phyloP scores from a whole-genome alignment of 352 stramenopile genomes.

The Pythium aphanidermatum region DNA sequence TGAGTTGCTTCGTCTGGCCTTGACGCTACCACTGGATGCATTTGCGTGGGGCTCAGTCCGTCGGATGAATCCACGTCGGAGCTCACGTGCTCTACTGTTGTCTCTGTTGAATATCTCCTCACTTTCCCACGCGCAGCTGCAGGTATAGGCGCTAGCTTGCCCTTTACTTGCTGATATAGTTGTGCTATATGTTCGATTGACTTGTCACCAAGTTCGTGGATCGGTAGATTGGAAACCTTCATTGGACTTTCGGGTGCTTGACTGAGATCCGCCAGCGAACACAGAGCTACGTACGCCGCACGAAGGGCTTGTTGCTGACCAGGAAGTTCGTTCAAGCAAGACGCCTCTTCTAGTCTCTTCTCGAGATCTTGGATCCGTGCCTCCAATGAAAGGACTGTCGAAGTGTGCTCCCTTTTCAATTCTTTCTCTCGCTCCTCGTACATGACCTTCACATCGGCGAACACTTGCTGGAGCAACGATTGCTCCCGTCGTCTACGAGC shows the following conservation, averaged over 20 bases:
- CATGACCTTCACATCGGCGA: conserved; percentile 40
- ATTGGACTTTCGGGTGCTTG: background rate
- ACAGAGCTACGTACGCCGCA: conserved; percentile 40
- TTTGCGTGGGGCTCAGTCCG: too few species aligned
- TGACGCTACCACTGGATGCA: too few species aligned
- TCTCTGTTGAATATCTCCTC: background rate
- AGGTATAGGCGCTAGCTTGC: too few species aligned
- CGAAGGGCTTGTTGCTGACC: background rate
- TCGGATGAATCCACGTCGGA: too few species aligned
- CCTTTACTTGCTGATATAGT: conserved; percentile 31
- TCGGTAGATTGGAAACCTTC: conserved; percentile 13
- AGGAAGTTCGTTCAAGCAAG: background rate
- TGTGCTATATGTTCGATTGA: conserved; percentile 29
- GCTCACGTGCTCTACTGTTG: too few species aligned
- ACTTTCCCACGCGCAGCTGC: too few species aligned
- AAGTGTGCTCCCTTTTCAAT: conserved; percentile 38
- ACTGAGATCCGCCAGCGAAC: conserved; percentile 33
- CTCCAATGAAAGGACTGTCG: too few species aligned
- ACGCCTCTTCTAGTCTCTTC: conserved; percentile 13
- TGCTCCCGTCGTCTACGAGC: conserved; percentile 18
- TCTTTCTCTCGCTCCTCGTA: conserved; percentile 46
- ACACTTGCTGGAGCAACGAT: conserved; percentile 35
- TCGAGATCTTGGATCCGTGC: conserved; percentile 29
- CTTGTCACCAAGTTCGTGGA: conserved; percentile 23
- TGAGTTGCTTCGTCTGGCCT: too few species aligned